Evolutionary conservation across 1,139 yeast species (phyloP), one percentile per base, ranked within the genome.

Genomic region (Protomyces gravidus): DNA sequence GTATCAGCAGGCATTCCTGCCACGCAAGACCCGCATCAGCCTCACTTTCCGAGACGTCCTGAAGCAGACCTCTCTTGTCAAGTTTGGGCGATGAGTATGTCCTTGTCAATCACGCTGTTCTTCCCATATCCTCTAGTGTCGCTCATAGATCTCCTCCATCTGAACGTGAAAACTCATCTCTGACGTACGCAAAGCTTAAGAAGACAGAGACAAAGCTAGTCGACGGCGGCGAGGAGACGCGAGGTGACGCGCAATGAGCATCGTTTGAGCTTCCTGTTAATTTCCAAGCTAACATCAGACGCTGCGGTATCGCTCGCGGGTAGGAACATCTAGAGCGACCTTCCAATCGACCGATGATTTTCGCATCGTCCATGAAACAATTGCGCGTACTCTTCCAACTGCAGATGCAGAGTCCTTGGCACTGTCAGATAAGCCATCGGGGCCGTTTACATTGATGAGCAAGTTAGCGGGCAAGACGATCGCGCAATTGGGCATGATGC

Each of bases 401-500:
- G 67, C 70, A 9, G 68, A 65, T 27, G 66, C 68, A 9, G 63
- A 56, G 30, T 51, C 68, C 23, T 60, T 70, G 45, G 57, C 59
- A 5, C 61, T 72, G 5, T 65, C 72, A 39, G 65, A 66, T n/a
- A 62, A 73, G 32, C 87, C 87, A n/a, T 73, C 76, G 27, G 78
- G 74, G 13, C 75, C 73, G 21, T 84, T 82, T 11, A 77, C 78
- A 63, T 68, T 74, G 1, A 80, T 79, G 3, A 67, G 71, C 9
- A 71, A 74, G 5, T 71, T 83, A 25, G 72, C 75, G 61, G 79
- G 79, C 11, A 72, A 73, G 50, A 72, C 84, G 0, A 72, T 86
- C 1, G 69, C 67, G 0, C 79, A 78, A 13, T 70, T 87, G 64
- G 86, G 86, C 0, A 73, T 82, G 65, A 77, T 76, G 65, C 68